A percentile compares a stretch with the other conserved stretches of the same genome.
Evolutionary conservation across 441 rosid species (phyloP).

Genomic region (Pelargonium fulgidum): DNA sequence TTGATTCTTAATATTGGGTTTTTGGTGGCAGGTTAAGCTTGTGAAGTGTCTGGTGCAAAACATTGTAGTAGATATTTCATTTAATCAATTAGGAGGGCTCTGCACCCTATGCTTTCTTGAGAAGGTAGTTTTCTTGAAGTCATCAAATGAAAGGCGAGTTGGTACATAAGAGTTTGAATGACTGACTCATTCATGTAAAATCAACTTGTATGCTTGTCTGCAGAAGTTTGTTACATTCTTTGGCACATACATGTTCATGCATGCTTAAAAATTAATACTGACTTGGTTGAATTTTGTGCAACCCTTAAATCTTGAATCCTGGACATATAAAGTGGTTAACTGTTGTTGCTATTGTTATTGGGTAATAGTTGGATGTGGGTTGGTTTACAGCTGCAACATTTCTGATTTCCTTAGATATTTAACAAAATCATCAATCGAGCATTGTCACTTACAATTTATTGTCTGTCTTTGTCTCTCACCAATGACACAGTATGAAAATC

Average conservation of each 20-base stretch:
- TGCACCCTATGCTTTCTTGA: conserved; percentile 85
- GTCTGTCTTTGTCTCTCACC: too few relatives aligned
- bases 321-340: background rate
- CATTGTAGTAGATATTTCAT: conserved; percentile 84
- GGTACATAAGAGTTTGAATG: too few relatives aligned
- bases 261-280: too few relatives aligned
- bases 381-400: background rate
- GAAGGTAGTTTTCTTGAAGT: conserved; percentile 42
- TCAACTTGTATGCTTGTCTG: background rate
- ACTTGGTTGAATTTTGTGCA: background rate
- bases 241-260: too few relatives aligned
- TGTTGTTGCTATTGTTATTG: background rate
- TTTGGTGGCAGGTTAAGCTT: conserved; percentile 71
- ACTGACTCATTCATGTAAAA: background rate
- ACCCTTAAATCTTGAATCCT: background rate
- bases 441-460: too few relatives aligned
- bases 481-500: too few relatives aligned
- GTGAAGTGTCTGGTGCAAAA: conserved; percentile 82
- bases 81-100: conserved; percentile 85
- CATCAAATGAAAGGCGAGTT: background rate
- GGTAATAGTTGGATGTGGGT: background rate
- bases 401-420: background rate
- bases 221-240: too few relatives aligned
- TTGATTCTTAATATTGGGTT: conserved; percentile 6
- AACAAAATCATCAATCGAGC: too few relatives aligned